Percentiles rank a stretch among this genome's conserved stretches.
Evolutionary conservation across 2,329 filamentous ascomycete species (phyloP).

Genomic region (Xylariaceae sp.): DNA sequence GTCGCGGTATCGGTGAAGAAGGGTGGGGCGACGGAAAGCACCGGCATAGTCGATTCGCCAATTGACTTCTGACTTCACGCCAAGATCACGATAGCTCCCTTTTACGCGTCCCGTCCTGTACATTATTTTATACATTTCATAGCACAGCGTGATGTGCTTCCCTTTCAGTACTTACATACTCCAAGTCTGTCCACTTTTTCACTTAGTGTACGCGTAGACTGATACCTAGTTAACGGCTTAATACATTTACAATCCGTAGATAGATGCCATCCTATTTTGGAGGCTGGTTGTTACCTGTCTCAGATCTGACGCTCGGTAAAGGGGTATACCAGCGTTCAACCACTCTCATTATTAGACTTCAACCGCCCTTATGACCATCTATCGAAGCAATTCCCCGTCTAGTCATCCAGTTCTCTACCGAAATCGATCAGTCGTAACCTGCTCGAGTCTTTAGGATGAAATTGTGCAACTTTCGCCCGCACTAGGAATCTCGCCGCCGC

Average conservation of each 20-base stretch:
- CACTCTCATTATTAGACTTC: no score
- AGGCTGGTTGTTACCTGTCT: neutral
- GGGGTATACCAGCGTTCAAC: no score
- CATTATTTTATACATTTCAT: no score
- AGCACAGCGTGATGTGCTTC: no score
- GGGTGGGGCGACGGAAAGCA: conserved; percentile 1
- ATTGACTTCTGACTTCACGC: neutral
- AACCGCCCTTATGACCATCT: neutral
- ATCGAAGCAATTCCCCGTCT: conserved; percentile 1
- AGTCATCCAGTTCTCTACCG: conserved; percentile 56
- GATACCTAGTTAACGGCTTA: no score
- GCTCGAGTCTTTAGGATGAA: conserved; percentile 58
- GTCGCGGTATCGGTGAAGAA: conserved; percentile 11
- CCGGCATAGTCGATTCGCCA: neutral
- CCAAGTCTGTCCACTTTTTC: no score
- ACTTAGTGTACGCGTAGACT: no score
- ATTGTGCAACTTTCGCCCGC: conserved; percentile 59
- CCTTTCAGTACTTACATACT: no score
- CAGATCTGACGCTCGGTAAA: neutral
- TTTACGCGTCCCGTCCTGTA: neutral
- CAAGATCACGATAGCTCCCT: neutral
- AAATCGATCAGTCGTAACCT: conserved; percentile 57
- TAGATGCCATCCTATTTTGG: no score
- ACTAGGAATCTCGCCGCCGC: conserved; percentile 60
- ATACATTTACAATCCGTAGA: no score